phyloP scores from a whole-genome alignment of 129 eudicot species.

The Lactuca saligna region DNA sequence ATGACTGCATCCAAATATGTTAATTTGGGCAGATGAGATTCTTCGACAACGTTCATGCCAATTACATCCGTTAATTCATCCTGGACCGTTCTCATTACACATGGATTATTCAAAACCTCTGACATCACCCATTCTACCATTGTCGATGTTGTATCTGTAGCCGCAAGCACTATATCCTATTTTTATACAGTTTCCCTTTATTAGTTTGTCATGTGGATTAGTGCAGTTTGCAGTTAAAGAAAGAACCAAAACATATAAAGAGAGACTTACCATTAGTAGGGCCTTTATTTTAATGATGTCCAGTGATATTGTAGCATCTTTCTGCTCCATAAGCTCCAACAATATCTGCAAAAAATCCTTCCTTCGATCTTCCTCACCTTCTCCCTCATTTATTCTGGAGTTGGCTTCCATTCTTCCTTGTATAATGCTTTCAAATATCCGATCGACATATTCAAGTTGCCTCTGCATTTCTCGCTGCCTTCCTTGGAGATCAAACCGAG shows the following conservation, averaged over 20 bases:
- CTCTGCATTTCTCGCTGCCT: slow-evolving; percentile 10
- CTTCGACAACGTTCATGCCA: slow-evolving; percentile 34
- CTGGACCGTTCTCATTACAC: slow-evolving; percentile 13
- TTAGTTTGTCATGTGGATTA: too few species aligned
- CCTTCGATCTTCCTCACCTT: slow-evolving; percentile 4
- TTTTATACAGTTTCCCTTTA: not conserved
- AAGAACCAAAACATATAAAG: not conserved
- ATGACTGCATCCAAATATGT: slow-evolving; percentile 44
- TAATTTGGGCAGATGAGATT: slow-evolving; percentile 28
- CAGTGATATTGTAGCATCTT: slow-evolving; percentile 8
- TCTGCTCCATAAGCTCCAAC: slow-evolving; percentile 28
- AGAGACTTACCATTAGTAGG: slow-evolving; percentile 28
- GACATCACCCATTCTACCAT: slow-evolving; percentile 43
- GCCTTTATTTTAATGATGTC: slow-evolving; percentile 26
- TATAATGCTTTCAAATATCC: not conserved
- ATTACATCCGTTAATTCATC: slow-evolving; percentile 34
- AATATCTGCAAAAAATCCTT: slow-evolving; percentile 37
- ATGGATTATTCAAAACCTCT: slow-evolving; percentile 37
- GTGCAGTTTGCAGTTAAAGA: too few species aligned
- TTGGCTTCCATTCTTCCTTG: not conserved
- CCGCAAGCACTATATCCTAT: slow-evolving; percentile 40
- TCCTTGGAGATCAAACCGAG: slow-evolving; percentile 31
- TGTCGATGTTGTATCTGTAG: slow-evolving; percentile 35
- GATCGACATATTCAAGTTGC: not conserved
- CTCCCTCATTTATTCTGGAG: not conserved